phyloP scores from a whole-genome alignment of 2,329 filamentous ascomycete genomes.

The Fusarium papillatum region DNA sequence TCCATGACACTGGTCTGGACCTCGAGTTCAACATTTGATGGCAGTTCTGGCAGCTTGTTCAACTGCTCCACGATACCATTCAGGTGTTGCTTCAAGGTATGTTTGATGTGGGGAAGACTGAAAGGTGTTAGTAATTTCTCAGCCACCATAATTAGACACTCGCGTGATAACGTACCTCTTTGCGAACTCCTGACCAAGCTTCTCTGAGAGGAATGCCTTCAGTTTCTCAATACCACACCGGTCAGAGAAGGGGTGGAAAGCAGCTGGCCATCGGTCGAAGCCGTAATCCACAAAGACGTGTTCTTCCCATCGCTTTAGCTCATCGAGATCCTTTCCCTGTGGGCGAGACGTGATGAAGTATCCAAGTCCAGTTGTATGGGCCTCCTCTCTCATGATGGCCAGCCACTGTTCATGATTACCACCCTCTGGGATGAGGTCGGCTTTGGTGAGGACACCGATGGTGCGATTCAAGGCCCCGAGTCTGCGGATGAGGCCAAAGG shows the following conservation, averaged over 20 bases:
- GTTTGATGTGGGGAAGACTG: slow-evolving; percentile 66
- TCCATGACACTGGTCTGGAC: slow-evolving; percentile 71
- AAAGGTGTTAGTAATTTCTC: slow-evolving; percentile 27
- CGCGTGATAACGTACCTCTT: slow-evolving; percentile 55
- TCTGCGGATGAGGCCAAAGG: slow-evolving; percentile 73
- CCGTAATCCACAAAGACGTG: slow-evolving; percentile 60
- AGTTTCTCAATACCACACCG: slow-evolving; percentile 68
- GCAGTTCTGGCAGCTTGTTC: slow-evolving; percentile 73
- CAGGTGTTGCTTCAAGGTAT: slow-evolving; percentile 65
- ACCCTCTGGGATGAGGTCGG: slow-evolving; percentile 75
- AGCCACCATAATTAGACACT: slow-evolving; percentile 9
- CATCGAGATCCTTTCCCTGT: slow-evolving; percentile 65
- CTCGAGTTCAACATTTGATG: slow-evolving; percentile 75
- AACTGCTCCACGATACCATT: slow-evolving; percentile 68
- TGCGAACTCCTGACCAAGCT: slow-evolving; percentile 66
- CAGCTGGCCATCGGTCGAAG: slow-evolving; percentile 60
- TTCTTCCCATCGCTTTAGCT: slow-evolving; percentile 66
- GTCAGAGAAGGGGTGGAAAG: slow-evolving; percentile 61
- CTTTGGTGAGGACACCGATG: slow-evolving; percentile 87
- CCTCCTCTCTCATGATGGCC: slow-evolving; percentile 71
- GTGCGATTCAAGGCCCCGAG: slow-evolving; percentile 70
- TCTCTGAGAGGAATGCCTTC: slow-evolving; percentile 65
- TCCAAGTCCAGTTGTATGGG: slow-evolving; percentile 76
- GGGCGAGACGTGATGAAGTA: slow-evolving; percentile 85
- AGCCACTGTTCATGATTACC: slow-evolving; percentile 69